Evolutionary conservation across 2,329 filamentous ascomycete genomes (phyloP).

Genomic region (Chrysoporthe puriensis): DNA sequence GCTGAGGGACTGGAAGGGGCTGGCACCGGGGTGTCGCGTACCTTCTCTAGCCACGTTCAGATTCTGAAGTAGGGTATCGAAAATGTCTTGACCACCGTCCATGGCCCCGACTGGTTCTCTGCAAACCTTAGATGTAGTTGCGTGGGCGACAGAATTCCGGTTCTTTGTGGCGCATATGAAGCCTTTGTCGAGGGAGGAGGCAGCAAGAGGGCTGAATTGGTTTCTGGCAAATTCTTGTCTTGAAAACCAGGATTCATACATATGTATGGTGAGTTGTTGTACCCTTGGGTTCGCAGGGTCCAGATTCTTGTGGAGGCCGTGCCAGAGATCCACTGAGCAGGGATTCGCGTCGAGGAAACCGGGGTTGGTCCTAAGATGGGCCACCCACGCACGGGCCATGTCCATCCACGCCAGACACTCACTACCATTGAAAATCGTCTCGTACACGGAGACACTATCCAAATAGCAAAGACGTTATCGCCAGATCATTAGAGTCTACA

Average conservation of each 20-base stretch:
- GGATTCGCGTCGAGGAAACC: slow-evolving; percentile 2
- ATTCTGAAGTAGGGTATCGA: slow-evolving; percentile 25
- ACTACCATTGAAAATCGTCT: too few species aligned
- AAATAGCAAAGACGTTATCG: too few species aligned
- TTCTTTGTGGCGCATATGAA: slow-evolving; percentile 1
- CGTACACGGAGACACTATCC: too few species aligned
- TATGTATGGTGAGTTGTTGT: slow-evolving; percentile 19
- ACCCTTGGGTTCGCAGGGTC: slow-evolving; percentile 8
- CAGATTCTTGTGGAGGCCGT: slow-evolving; percentile 3
- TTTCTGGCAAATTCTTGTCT: background rate
- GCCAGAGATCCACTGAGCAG: background rate
- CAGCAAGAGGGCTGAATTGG: background rate
- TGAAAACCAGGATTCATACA: slow-evolving; percentile 5
- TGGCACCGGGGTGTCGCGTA: background rate
- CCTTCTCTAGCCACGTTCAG: slow-evolving; percentile 24
- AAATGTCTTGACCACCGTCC: slow-evolving; percentile 22
- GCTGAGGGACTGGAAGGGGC: too few species aligned
- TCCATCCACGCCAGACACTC: background rate
- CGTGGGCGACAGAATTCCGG: background rate
- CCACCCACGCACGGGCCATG: background rate
- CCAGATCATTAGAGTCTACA: background rate
- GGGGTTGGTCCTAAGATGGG: too few species aligned
- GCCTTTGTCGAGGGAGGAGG: background rate
- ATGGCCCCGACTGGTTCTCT: slow-evolving; percentile 9
- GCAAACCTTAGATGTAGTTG: background rate